Base-by-base conservation (phyloP, 1,139 yeast species). In the Geotrichum cucujoidarum region DNA sequence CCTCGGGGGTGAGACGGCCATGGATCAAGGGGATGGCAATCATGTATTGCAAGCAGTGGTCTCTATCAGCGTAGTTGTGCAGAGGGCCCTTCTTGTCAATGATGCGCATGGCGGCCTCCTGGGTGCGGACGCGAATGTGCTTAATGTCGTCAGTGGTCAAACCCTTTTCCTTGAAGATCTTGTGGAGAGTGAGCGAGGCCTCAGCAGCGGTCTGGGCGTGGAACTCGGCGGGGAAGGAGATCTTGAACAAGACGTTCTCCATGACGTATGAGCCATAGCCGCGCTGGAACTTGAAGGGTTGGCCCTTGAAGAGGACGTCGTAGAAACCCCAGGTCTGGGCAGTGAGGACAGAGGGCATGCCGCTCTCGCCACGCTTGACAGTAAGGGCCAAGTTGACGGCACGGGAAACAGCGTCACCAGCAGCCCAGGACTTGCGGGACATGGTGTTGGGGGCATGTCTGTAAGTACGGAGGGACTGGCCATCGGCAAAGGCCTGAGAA, bases 171-270 rank as follows among this genome's bases (percentile, higher is more conserved):
- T 62, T 58, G 55, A 77, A 65, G 47, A 62, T 57, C 43, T 60
- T 54, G 58, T 74, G 69, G 17, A 74, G 66, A 20, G 68, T 72
- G 64, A 77, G 59, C 34, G 82, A 76, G 34, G 78, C 79, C 59
- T 77, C 83, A 27, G 73, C 81, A 13, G 82, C 82, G 33, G 82
- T 77, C 62, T 77, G 83, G n/a, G 82, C 81, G 60, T 78, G 83
- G 65, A 77, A 77, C 61, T 77, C 83, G 21, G 83, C 83, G n/a
- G 82, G 82, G 70, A 72, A 77, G 1, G 81, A 76, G 53, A 78
- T 77, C 66, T 77, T 78, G 66, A 78, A 78, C 47, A 77, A 61
- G 16, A 77, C 76, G 56, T 77, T 77, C 63, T 77, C 82, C 83
- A 77, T 78, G n/a, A 77, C 82, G 57, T 77, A 77, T 3, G 79